Percentiles rank a stretch among this genome's conserved stretches.
phyloP scores from a whole-genome alignment of 768 basidiomycete species.

The Lactarius psammicola region DNA sequence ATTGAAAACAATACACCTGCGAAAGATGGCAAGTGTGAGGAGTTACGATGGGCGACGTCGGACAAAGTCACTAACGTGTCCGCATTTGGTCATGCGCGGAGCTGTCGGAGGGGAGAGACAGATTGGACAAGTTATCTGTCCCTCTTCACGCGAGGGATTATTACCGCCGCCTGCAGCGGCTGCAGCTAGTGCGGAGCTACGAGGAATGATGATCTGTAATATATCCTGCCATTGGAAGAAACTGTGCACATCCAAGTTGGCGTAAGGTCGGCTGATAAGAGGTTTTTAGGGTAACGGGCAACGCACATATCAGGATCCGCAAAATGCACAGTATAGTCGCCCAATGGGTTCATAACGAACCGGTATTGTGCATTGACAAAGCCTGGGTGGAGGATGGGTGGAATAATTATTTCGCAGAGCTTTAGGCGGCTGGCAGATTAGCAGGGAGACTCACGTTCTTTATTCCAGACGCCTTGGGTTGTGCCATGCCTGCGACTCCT shows the following conservation, averaged over 20 bases:
- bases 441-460: conserved; percentile 73
- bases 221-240: conserved; percentile 97
- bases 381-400: conserved; percentile 47
- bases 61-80: conserved; percentile 69
- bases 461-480: conserved; percentile 74
- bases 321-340: conserved; percentile 93
- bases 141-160: conserved; percentile 49
- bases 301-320: conserved; percentile 95
- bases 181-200: conserved; percentile 69
- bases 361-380: conserved; percentile 97
- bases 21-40: conserved; percentile 20
- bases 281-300: conserved; percentile 35
- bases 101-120: conserved; percentile 89
- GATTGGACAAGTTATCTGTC: conserved; percentile 83
- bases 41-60: conserved; percentile 14
- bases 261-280: conserved; percentile 26
- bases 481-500: conserved; percentile 70
- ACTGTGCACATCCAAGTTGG: conserved; percentile 40
- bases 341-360: conserved; percentile 91
- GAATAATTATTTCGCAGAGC: conserved; percentile 20
- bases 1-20: conserved; percentile 93
- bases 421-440: background rate
- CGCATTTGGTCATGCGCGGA: conserved; percentile 94
- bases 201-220: conserved; percentile 90
- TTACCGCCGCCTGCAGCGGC: conserved; percentile 49